phyloP scores from a whole-genome alignment of 176 grass and related monocot species.

The Saccharum officinarum region DNA sequence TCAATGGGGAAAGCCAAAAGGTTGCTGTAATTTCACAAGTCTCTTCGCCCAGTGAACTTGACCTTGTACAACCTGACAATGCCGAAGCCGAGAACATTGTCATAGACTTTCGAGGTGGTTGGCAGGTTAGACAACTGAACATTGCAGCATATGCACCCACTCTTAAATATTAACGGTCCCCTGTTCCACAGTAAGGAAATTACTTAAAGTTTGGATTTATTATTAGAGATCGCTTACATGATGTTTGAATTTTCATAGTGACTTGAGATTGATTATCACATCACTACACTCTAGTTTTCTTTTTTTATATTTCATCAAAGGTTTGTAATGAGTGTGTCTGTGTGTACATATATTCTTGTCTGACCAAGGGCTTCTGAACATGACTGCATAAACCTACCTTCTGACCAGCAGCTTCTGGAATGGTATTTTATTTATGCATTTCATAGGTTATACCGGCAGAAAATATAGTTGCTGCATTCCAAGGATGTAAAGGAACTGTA shows the following conservation, averaged over 20 bases:
- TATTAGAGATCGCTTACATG: neutral
- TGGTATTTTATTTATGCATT: slow-evolving; percentile 27
- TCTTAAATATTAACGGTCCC: neutral
- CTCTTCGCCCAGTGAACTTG: slow-evolving; percentile 65
- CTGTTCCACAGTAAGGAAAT: neutral
- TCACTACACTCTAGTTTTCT: neutral
- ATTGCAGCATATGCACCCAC: neutral
- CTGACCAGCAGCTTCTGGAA: slow-evolving; percentile 8
- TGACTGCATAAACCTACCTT: neutral
- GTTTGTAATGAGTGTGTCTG: neutral
- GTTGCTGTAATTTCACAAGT: slow-evolving; percentile 66
- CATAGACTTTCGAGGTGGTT: slow-evolving; percentile 71
- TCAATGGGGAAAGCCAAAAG: slow-evolving; percentile 47
- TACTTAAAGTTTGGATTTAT: neutral
- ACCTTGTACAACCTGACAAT: slow-evolving; percentile 61
- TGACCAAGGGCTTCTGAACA: neutral
- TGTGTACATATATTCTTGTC: neutral
- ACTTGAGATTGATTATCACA: neutral
- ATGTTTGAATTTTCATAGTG: neutral
- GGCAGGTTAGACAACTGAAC: slow-evolving; percentile 63
- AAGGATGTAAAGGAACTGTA: slow-evolving; percentile 65
- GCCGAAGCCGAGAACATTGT: slow-evolving; percentile 53
- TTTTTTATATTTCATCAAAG: neutral
- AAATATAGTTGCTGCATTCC: slow-evolving; percentile 91
- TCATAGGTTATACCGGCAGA: slow-evolving; percentile 92